A percentile compares a stretch with the other conserved stretches of the same genome.
phyloP scores from a whole-genome alignment of 1,139 yeast species.

The Scheffersomyces illinoinensis region DNA sequence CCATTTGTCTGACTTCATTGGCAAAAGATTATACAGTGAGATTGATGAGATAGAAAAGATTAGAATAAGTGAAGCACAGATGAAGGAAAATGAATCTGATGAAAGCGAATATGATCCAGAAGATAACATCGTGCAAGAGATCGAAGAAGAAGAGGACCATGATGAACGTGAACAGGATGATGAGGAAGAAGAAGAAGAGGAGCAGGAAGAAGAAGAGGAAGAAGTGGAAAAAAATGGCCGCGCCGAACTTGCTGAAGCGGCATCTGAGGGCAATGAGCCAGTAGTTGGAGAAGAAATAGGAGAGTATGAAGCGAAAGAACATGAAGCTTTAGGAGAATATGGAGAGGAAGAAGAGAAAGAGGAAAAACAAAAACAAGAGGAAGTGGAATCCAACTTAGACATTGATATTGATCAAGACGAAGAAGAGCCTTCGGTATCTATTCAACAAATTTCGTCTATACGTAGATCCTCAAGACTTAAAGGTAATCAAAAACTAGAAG shows the following conservation, averaged over 20 bases:
- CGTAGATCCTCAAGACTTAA: not conserved
- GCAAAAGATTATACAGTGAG: conserved; percentile 30
- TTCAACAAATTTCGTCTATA: not conserved
- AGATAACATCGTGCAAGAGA: conserved; percentile 4
- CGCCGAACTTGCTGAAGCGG: not conserved
- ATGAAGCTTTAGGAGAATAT: conserved; percentile 3
- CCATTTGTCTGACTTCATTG: conserved; percentile 38
- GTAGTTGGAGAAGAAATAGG: conserved; percentile 9
- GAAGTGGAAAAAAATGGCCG: conserved; percentile 8
- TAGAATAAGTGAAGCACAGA: conserved; percentile 19
- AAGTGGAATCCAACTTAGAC: conserved; percentile 8
- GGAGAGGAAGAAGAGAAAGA: conserved; percentile 8
- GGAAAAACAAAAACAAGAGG: conserved; percentile 5
- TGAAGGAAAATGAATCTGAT: conserved; percentile 16
- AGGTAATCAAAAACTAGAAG: not conserved
- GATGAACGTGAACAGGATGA: conserved; percentile 7
- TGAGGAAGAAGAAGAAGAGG: conserved; percentile 12
- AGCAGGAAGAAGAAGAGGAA: conserved; percentile 13
- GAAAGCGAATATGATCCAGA: conserved; percentile 16
- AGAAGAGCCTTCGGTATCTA: not conserved
- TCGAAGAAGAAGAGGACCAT: conserved; percentile 12
- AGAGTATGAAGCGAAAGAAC: conserved; percentile 7
- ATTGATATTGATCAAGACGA: conserved; percentile 8
- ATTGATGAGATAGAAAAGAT: conserved; percentile 32
- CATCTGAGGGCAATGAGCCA: not conserved